Evolutionary conservation across 345 rosid genomes (phyloP), one percentile per base, ranked within the genome.

Genomic region (Euclidium syriacum): DNA sequence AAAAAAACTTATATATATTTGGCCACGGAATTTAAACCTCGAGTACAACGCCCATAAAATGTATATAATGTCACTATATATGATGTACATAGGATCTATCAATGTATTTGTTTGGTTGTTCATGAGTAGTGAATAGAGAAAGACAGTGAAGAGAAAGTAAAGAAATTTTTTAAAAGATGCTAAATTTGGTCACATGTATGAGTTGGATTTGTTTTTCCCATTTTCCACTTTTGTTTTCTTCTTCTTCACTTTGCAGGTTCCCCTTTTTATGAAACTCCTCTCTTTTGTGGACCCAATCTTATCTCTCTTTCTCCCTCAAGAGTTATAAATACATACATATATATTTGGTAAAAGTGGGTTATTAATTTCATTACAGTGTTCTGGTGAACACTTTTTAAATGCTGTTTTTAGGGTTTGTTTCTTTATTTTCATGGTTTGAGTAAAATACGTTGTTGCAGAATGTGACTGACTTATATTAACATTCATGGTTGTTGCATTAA

Each of bases 401-500:
- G 58, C 42, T 54, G 40, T 39, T 57, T 56, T 42, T 71, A 64
- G 75, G 75, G 71, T 42, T 71, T 64, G 22, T 64, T 64, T 57
- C 54, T 58, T 50, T 58, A 49, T 64, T 67, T 59, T 68, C 72
- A 73, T 62, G 43, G 65, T 68, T 72, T 44, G 67, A 51, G 73
- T 47, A 65, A 64, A 20, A 68, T 54, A 39, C 47, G 14, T 55
- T 27, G 58, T 55, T 49, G 44, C 41, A 62, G 64, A 50, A 64
- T 55, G 35, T 59, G 67, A 49, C 58, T 54, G 71, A 73, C 54
- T 61, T 64, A 3, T 64, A 48, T 58, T 18, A 42, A 23, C 65
- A 67, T 54, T 66, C 77, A 53, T 77, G 77, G 80, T 71, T 62
- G 58, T 74, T 58, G 73, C 84, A 77, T 67, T 78, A 65, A 73